These are phyloP conservation scores for Didymella keratinophila DNA, from an alignment of 2,329 filamentous ascomycete genomes.

Conservation along the genomic window DNA sequence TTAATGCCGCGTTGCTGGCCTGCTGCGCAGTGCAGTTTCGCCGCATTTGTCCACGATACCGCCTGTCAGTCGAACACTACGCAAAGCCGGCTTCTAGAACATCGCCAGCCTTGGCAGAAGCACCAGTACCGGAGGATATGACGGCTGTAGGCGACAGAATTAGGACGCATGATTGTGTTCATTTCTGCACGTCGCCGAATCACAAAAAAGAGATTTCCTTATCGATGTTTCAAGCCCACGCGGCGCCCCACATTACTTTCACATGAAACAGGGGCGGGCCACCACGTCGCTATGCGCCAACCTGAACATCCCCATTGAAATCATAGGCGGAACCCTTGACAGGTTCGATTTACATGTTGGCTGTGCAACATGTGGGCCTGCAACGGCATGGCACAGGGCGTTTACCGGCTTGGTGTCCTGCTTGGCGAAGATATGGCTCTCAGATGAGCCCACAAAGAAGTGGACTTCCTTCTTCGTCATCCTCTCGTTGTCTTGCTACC, in stretches of 20 bases:
- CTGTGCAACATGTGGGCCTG: constrained; percentile 19
- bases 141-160: constrained; percentile 5
- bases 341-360: constrained; percentile 8
- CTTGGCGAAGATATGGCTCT: constrained; percentile 4
- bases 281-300: constrained; percentile 9
- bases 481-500: background rate
- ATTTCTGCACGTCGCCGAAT: constrained; percentile 21
- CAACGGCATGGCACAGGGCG: constrained; percentile 11
- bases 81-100: constrained; percentile 2
- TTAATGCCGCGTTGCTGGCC: background rate
- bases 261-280: constrained; percentile 21
- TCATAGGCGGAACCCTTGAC: background rate
- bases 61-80: background rate
- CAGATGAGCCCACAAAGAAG: background rate
- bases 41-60: background rate
- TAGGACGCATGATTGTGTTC: constrained; percentile 6
- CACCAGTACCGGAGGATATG: background rate
- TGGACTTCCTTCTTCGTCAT: constrained; percentile 2
- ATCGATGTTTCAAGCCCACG: constrained; percentile 16
- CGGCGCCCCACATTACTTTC: constrained; percentile 10
- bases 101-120: background rate
- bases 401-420: background rate
- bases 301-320: constrained; percentile 8
- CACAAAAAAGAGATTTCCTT: constrained; percentile 20
- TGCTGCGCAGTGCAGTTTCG: background rate